Percentiles rank a stretch among this genome's conserved stretches.
These are phyloP conservation scores for Rosa persica DNA, from an alignment of 306 rosid species.

Conservation along the genomic window DNA sequence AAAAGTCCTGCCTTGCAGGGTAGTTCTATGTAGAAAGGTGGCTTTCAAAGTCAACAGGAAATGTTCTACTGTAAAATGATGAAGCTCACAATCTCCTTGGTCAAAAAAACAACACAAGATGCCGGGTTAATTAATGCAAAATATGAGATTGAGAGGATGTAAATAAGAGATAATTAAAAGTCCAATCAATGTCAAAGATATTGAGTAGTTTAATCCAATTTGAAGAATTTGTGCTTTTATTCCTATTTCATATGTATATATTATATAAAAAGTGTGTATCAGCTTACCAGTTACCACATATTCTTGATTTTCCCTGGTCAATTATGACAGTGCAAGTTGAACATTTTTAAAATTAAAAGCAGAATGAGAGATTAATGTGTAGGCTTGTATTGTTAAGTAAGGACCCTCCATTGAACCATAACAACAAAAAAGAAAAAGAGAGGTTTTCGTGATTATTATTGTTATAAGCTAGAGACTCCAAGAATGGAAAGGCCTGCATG, in stretches of 20 bases:
- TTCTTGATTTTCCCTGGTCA: not conserved
- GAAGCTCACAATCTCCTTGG: not conserved
- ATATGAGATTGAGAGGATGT: not conserved
- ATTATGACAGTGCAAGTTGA: not conserved
- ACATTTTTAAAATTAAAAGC: not conserved
- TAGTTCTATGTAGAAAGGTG: not conserved
- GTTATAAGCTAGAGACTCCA: too few species aligned
- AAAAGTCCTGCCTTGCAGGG: not conserved
- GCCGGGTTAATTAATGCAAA: not conserved
- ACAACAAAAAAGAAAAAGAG: not conserved
- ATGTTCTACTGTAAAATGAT: not conserved
- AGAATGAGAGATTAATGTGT: not conserved
- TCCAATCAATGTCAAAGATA: not conserved
- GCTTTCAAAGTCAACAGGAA: not conserved
- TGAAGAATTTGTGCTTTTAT: not conserved
- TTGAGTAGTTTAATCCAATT: too few species aligned
- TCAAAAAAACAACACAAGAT: not conserved
- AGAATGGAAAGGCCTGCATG: not conserved
- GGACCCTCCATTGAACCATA: not conserved
- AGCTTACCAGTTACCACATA: not conserved
- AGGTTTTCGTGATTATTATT: too few species aligned
- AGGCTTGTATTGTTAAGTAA: not conserved
- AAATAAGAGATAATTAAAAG: not conserved
- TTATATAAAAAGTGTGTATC: too few species aligned
- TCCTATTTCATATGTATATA: too few species aligned